phyloP scores from a whole-genome alignment of 768 basidiomycete species.

The Suillus sp. region DNA sequence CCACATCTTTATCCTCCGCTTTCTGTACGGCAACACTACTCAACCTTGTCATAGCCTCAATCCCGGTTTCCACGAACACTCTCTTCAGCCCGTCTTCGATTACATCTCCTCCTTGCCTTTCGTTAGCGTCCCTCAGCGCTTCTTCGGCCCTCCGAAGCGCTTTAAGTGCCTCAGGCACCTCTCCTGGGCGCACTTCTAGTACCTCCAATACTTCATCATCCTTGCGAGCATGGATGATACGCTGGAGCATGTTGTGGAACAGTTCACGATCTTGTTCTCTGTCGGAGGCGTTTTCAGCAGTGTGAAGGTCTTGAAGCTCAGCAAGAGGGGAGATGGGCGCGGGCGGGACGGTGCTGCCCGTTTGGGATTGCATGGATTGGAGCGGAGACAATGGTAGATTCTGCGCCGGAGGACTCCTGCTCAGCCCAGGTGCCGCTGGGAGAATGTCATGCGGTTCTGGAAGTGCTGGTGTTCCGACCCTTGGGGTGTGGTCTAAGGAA shows the following conservation, averaged over 20 bases:
- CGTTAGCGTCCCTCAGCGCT: neutral
- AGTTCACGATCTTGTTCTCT: constrained; percentile 2
- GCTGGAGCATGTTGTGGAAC: neutral
- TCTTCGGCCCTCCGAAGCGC: neutral
- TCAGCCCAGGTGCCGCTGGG: neutral
- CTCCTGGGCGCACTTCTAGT: neutral
- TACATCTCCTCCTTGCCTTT: neutral
- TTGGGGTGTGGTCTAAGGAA: neutral
- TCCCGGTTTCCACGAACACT: constrained; percentile 71
- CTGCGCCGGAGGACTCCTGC: neutral
- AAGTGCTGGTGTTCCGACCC: neutral
- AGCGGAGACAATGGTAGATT: neutral
- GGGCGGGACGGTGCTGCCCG: neutral
- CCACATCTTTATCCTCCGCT: constrained; percentile 17
- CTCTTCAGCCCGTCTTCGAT: constrained; percentile 38
- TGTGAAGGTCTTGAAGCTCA: neutral
- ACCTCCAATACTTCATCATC: neutral
- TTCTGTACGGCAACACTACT: constrained; percentile 36
- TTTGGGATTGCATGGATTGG: neutral
- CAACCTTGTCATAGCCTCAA: constrained; percentile 69
- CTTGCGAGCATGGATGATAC: neutral
- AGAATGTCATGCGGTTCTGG: neutral
- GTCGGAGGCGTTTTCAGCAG: neutral
- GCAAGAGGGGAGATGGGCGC: neutral
- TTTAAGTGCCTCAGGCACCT: neutral